Percentiles rank a stretch among this genome's conserved stretches.
phyloP scores from a whole-genome alignment of 2,329 filamentous ascomycete genomes.

The Alternaria rosae region DNA sequence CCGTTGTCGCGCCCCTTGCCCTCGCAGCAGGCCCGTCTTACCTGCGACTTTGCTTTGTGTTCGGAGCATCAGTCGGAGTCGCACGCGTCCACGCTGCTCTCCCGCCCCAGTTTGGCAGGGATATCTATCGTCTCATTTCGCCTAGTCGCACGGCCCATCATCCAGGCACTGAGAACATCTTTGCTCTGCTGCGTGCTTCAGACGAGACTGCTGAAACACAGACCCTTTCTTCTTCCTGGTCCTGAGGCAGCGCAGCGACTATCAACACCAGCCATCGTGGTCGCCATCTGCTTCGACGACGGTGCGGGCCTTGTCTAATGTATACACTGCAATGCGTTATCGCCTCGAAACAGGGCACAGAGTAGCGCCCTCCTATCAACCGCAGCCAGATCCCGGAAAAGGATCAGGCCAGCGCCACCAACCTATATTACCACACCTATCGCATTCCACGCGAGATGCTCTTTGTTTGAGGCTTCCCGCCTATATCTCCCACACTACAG shows the following conservation, averaged over 20 bases:
- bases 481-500: neutral
- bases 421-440: neutral
- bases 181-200: neutral
- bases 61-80: constrained; percentile 4
- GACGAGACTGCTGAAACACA: constrained; percentile 14
- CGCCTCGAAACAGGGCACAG: constrained; percentile 3
- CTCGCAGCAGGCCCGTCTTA: neutral
- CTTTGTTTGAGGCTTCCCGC: neutral
- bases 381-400: neutral
- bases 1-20: constrained; percentile 2
- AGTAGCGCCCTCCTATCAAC: constrained; percentile 3
- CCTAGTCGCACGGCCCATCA: constrained; percentile 8
- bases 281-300: neutral
- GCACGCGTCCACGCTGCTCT: neutral
- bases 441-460: neutral
- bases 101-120: constrained; percentile 4
- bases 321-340: constrained; percentile 4
- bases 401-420: constrained; percentile 10
- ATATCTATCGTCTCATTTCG: constrained; percentile 16
- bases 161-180: neutral
- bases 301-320: neutral
- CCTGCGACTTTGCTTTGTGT: neutral
- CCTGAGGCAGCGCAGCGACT: constrained; percentile 5
- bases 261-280: neutral
- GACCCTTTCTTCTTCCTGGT: constrained; percentile 10